Evolutionary conservation across 2,329 filamentous ascomycete genomes (phyloP), one percentile per base, ranked within the genome.

Genomic region (Penicillium concentricum): DNA sequence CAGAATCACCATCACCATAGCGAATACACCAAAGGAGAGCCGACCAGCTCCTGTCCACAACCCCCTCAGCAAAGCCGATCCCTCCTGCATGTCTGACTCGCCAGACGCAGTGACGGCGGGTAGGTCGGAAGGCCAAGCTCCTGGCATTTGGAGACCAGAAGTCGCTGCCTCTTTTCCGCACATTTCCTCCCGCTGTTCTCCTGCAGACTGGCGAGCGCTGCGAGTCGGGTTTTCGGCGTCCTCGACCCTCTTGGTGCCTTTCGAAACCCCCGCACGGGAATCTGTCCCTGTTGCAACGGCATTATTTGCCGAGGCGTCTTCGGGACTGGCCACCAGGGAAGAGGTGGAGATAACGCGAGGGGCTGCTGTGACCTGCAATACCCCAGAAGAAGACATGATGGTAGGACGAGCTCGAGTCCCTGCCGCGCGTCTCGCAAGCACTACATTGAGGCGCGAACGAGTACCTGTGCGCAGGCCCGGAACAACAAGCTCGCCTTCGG

Each of bases 181-280:
- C 35, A 34, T 24, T 54, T 30, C 5, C 15, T 24, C 43, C 28
- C 35, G 44, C 28, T 9, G 35, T 34, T 54, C 44, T 48, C 12
- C 43, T 28, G 51, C 44, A 34, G 12, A 9, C 43, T 35, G 18
- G 26, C 34, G 43, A 41, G 34, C 43, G 30, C 41, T 30, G 50
- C 32, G 6, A 28, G 32, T 10, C 9, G 18, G 24, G 42, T 4
- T 20, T 22, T 51, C 18, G 42, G 50, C 41, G 3, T 22, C 32
- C 50, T 52, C 22, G 6, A 38, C 35, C 43, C 20, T 54, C 44
- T 44, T 24, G 20, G 49, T 16, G 26, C 49, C 49, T 20, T 51
- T n/a, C 37, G 48, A 51, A 51, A 51, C 49, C 51, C 43, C 51
- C 44, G 51, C 51, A 54, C 51, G 34, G 51, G 51, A 53, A 46